A percentile compares a stretch with the other conserved stretches of the same genome.
These are phyloP conservation scores for Tuber umbilicatum DNA, from an alignment of 495 filamentous ascomycete species.

Conservation along the genomic window DNA sequence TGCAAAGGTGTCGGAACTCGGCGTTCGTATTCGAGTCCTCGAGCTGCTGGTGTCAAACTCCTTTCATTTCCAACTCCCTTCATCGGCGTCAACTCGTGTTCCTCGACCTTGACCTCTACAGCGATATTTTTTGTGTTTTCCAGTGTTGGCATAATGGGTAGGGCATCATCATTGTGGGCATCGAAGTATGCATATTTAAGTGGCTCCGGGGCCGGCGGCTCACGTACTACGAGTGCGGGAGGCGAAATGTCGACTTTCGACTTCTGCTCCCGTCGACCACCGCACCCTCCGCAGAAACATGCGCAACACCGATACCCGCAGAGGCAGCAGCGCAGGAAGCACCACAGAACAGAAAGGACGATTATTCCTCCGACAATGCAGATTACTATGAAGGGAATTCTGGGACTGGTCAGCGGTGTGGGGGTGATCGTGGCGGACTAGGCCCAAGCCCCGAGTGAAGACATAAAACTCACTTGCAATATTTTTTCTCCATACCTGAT, in stretches of 20 bases:
- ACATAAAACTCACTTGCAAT: constrained; percentile 30
- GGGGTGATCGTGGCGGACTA: not conserved
- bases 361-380: constrained; percentile 32
- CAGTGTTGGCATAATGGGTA: constrained; percentile 33
- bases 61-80: not conserved
- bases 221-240: constrained; percentile 18
- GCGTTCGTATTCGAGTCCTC: constrained; percentile 8
- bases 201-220: constrained; percentile 28
- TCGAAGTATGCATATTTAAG: constrained; percentile 35
- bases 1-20: not conserved
- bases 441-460: constrained; percentile 3
- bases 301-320: constrained; percentile 36
- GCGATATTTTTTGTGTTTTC: constrained; percentile 21
- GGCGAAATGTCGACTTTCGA: constrained; percentile 12
- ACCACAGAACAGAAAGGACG: constrained; percentile 30
- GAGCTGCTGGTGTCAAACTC: not conserved
- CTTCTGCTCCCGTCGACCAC: constrained; percentile 17
- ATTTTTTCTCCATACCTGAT: constrained; percentile 27
- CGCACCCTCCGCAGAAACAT: constrained; percentile 39
- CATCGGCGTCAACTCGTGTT: constrained; percentile 26
- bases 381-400: constrained; percentile 38
- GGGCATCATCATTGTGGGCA: constrained; percentile 26
- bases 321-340: constrained; percentile 34
- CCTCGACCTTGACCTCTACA: constrained; percentile 28
- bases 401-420: constrained; percentile 4